phyloP scores from a whole-genome alignment of 129 eudicot species.

The Rutidosis leptorrhynchoides region DNA sequence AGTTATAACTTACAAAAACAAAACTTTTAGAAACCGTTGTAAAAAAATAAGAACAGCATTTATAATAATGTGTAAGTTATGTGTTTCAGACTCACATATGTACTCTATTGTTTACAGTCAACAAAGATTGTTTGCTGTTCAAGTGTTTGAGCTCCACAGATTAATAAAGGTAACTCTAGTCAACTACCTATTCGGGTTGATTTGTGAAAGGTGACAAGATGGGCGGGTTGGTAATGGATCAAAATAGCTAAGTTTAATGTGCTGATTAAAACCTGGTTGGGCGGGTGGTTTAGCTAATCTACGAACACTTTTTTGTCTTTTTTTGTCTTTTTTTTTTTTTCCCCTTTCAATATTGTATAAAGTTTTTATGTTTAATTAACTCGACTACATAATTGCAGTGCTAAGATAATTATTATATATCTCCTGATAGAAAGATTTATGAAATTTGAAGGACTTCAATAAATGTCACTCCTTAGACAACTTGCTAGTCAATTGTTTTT shows the following conservation, averaged over 20 bases:
- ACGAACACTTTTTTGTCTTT: background rate
- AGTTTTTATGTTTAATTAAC: background rate
- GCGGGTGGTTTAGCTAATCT: background rate
- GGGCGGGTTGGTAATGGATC: background rate
- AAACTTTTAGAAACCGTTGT: background rate
- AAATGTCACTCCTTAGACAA: background rate
- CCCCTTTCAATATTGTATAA: background rate
- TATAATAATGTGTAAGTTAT: background rate
- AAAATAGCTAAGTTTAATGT: background rate
- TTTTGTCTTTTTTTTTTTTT: background rate
- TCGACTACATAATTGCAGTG: background rate
- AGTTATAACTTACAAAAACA: background rate
- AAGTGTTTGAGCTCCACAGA: constrained; percentile 95
- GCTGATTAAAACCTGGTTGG: background rate
- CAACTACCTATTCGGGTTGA: background rate
- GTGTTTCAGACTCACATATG: constrained; percentile 18
- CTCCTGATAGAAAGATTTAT: background rate
- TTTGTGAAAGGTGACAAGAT: background rate
- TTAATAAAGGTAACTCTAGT: constrained; percentile 60
- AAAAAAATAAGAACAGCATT: background rate
- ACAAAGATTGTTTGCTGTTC: constrained; percentile 94
- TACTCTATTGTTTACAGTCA: constrained; percentile 53
- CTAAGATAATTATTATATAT: background rate
- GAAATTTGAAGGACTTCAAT: background rate
- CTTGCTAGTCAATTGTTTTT: background rate